Conservation (phyloP, 2,329 filamentous ascomycete genomes). For the Fusarium paranaense region DNA sequence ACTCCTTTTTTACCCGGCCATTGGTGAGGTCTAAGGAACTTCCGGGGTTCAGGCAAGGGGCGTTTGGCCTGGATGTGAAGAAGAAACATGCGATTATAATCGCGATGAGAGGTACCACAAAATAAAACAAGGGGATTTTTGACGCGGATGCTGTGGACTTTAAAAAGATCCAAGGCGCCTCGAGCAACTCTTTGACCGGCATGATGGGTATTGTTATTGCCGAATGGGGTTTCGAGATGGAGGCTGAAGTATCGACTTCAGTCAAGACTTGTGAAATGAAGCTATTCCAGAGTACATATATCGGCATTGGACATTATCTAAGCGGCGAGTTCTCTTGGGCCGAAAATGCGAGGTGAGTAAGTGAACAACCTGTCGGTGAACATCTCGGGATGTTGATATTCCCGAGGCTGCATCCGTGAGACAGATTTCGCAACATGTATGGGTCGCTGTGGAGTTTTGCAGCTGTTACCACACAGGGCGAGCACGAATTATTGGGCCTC, state of each 20-base stretch:
- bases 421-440: neutral
- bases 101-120: neutral
- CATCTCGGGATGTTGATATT: neutral
- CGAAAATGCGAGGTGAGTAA: neutral
- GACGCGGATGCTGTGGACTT: neutral
- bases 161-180: neutral
- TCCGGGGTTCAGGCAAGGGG: neutral
- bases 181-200: neutral
- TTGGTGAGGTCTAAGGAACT: neutral
- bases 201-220: neutral
- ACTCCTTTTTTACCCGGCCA: neutral
- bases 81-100: neutral
- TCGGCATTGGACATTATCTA: neutral
- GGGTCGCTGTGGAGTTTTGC: neutral
- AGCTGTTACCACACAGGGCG: neutral
- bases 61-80: neutral
- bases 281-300: neutral
- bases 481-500: neutral
- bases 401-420: neutral
- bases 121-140: neutral
- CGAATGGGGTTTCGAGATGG: neutral
- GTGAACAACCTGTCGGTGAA: neutral
- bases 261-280: neutral
- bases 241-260: too few relatives aligned
- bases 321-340: neutral